Base-by-base conservation (phyloP, 108 stramenopile genomes). In the Schizochytrium sp. region DNA sequence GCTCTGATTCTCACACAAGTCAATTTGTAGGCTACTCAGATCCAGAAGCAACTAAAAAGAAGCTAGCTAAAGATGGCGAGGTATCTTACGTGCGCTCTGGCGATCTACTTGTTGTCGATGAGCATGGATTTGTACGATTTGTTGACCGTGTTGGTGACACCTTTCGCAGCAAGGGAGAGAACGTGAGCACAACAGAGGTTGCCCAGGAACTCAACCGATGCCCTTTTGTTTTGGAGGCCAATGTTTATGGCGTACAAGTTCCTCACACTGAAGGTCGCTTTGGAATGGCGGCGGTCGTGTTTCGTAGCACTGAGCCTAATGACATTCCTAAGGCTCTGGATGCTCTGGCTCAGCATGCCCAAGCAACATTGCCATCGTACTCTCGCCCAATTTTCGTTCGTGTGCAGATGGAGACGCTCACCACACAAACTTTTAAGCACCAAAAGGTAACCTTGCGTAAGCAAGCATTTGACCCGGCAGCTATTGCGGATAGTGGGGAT, bases 81-180 rank as follows among this genome's bases (percentile, higher is more conserved):
- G 94, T 94, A 72, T 28, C 38, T 8, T 94, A 90, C 53, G 94
- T 94, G 41, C 91, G 91, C 10, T 61, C 89, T 28, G 94, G 94
- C 4, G 94, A 94, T 57, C 88, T 94, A 15, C 89, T 94, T 2
- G 44, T 56, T 7, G 49, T 55, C 49, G 93, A 93, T 58, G 8
- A 42, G 50, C 88, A 72, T 15, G 93, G 93, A 10, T 94, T 88
- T 72, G 88, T 91, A 57, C 92, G 90, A 72, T 94, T 93, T 88
- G 89, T 87, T 4, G 94, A 94, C 72, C 89, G 94, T 17, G 83
- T 93, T 53, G 94, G 94, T 28, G 94, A 94, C 61, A 94, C 93
- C 2, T 94, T 92, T 91, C 91, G 94, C 40, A 94, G 94, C 93
- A 93, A 93, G 73, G 94, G 94, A 4, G 93, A 94, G 88, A 94